Conservation (phyloP, 352 stramenopile species). For the Pythium biforme region DNA sequence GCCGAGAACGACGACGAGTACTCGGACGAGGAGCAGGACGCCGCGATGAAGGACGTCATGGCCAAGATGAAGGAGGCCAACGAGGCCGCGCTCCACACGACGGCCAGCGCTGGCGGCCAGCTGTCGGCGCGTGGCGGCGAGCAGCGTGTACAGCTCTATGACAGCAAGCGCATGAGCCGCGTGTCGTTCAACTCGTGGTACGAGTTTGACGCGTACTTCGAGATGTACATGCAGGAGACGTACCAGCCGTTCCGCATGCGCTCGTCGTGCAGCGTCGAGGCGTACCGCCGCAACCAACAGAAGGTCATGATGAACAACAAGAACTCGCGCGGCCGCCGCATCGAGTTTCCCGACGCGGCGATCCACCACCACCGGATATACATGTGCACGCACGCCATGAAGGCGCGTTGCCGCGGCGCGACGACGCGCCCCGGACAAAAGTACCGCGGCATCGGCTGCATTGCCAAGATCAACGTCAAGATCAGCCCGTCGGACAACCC, state of each 20-base stretch:
- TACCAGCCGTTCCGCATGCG: slow-evolving; percentile 87
- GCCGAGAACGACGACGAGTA: slow-evolving; percentile 40
- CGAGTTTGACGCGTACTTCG: slow-evolving; percentile 86
- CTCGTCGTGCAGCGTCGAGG: slow-evolving; percentile 80
- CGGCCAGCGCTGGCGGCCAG: slow-evolving; percentile 28
- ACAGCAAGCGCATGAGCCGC: slow-evolving; percentile 81
- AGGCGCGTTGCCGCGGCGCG: slow-evolving; percentile 71
- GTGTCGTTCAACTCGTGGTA: slow-evolving; percentile 88
- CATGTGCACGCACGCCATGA: slow-evolving; percentile 89
- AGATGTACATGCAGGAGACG: slow-evolving; percentile 87
- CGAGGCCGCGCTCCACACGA: slow-evolving; percentile 26
- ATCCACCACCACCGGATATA: slow-evolving; percentile 89
- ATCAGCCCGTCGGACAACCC: slow-evolving; percentile 80
- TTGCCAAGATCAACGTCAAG: slow-evolving; percentile 88
- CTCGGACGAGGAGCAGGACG: slow-evolving; percentile 53
- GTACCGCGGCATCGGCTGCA: slow-evolving; percentile 81
- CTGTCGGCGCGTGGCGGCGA: slow-evolving; percentile 16
- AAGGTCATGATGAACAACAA: slow-evolving; percentile 90
- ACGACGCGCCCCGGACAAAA: slow-evolving; percentile 77
- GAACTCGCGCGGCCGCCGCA: slow-evolving; percentile 72
- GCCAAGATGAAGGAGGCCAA: slow-evolving; percentile 53
- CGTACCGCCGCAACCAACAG: slow-evolving; percentile 82
- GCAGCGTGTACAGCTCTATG: slow-evolving; percentile 59
- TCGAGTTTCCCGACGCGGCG: slow-evolving; percentile 77
- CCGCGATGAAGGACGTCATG: slow-evolving; percentile 53